Evolutionary conservation across 2,329 filamentous ascomycete species (phyloP).

Genomic region (Ceratocystis cacaofunesta): DNA sequence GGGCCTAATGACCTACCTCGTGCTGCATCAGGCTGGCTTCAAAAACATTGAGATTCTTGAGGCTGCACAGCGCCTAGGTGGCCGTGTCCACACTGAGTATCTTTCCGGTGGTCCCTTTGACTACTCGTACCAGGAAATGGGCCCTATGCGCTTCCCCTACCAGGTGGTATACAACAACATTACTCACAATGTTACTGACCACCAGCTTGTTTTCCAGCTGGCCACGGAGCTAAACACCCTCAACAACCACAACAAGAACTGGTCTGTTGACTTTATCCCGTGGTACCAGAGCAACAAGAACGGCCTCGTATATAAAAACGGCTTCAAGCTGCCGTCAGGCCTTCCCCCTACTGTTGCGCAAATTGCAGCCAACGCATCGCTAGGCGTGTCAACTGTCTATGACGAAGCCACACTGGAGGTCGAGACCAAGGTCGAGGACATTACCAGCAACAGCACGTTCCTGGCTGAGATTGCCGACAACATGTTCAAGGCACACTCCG

Average conservation of each 20-base stretch:
- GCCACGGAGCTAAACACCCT: slow-evolving; percentile 43
- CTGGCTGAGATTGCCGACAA: slow-evolving; percentile 27
- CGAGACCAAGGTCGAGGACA: slow-evolving; percentile 18
- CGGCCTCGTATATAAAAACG: slow-evolving; percentile 33
- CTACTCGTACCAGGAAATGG: slow-evolving; percentile 54
- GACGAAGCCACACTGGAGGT: slow-evolving; percentile 21
- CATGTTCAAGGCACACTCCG: slow-evolving; percentile 29
- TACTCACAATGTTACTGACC: slow-evolving; percentile 45
- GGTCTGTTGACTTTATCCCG: slow-evolving; percentile 45
- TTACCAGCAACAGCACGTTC: slow-evolving; percentile 20
- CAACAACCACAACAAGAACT: slow-evolving; percentile 35
- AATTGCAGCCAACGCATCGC: slow-evolving; percentile 30
- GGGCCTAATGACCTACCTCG: slow-evolving; percentile 44
- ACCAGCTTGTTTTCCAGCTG: slow-evolving; percentile 50
- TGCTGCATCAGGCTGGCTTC: slow-evolving; percentile 38
- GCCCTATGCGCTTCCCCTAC: slow-evolving; percentile 49
- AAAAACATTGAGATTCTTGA: slow-evolving; percentile 48
- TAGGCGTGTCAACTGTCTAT: slow-evolving; percentile 21
- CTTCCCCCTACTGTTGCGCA: slow-evolving; percentile 37
- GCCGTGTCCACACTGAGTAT: slow-evolving; percentile 49
- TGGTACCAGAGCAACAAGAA: slow-evolving; percentile 45
- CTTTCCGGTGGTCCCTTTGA: slow-evolving; percentile 44
- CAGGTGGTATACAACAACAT: slow-evolving; percentile 38
- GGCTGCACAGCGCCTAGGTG: slow-evolving; percentile 44
- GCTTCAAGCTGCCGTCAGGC: slow-evolving; percentile 35